Conservation (phyloP, 2,329 filamentous ascomycete species). For the Diaporthe amygdali region DNA sequence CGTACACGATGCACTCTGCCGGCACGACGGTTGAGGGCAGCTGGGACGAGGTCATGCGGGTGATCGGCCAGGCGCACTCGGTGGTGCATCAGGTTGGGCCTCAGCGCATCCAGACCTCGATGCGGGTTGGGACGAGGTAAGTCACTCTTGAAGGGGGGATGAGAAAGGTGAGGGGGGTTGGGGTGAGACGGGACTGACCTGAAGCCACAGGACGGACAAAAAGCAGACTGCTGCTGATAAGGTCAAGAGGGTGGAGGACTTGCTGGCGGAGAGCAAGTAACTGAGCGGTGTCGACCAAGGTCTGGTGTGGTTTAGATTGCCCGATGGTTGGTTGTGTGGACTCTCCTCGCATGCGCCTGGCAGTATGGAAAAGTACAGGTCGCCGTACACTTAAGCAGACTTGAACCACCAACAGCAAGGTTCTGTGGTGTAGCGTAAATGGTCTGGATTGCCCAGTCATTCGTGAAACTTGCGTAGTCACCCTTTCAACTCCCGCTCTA, state of each 20-base stretch:
- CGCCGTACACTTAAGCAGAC: too few species aligned
- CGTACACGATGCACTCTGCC: constrained; percentile 89
- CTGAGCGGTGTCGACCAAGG: too few species aligned
- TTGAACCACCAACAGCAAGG: too few species aligned
- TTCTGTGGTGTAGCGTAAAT: too few species aligned
- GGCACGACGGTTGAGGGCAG: constrained; percentile 92
- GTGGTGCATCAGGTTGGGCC: constrained; percentile 79
- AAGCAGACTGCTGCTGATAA: constrained; percentile 82
- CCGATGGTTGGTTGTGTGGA: background rate
- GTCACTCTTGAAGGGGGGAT: constrained; percentile 30
- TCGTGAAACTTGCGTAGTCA: too few species aligned
- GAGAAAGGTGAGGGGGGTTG: too few species aligned
- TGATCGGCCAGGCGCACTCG: constrained; percentile 85
- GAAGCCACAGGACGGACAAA: constrained; percentile 74
- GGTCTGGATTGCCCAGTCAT: too few species aligned
- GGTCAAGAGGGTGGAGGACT: constrained; percentile 64
- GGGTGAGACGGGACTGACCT: background rate
- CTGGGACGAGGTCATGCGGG: constrained; percentile 86
- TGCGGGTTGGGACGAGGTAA: constrained; percentile 81
- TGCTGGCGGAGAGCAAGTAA: constrained; percentile 43
- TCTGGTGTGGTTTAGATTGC: background rate
- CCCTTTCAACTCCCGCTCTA: too few species aligned
- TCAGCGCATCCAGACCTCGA: constrained; percentile 84
- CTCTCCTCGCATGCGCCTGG: too few species aligned
- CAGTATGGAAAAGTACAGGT: too few species aligned